Evolutionary conservation across 1,284 basidiomycete species (phyloP).

Genomic region (Leccinum cinnamomeum): DNA sequence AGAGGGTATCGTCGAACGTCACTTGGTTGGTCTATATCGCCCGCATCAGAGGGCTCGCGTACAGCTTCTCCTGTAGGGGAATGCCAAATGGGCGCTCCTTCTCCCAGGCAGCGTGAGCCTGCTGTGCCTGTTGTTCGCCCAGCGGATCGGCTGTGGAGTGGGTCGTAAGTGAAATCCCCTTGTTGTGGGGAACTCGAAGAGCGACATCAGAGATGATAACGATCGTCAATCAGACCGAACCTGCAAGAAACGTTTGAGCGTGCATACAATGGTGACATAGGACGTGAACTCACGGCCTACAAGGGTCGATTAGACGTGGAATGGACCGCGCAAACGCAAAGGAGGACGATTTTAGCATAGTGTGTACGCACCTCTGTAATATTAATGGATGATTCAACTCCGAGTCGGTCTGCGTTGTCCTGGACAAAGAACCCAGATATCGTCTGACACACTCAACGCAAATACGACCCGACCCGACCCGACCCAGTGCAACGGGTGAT

Average conservation of each 20-base stretch:
- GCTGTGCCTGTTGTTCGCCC: slow-evolving; percentile 64
- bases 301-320: neutral
- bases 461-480: neutral
- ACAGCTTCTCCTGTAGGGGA: slow-evolving; percentile 62
- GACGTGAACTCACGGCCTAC: slow-evolving; percentile 23
- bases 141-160: slow-evolving; percentile 64
- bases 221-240: slow-evolving; percentile 61
- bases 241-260: slow-evolving; percentile 34
- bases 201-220: slow-evolving; percentile 5
- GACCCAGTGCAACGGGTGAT: neutral
- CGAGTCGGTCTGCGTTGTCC: slow-evolving; percentile 9
- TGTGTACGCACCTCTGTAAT: slow-evolving; percentile 12
- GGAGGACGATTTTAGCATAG: neutral
- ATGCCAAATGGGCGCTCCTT: slow-evolving; percentile 52
- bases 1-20: slow-evolving; percentile 9
- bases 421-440: slow-evolving; percentile 28
- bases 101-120: slow-evolving; percentile 58
- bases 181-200: neutral
- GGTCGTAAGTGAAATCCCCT: slow-evolving; percentile 1
- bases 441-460: slow-evolving; percentile 11
- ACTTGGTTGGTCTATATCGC: slow-evolving; percentile 45
- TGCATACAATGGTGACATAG: neutral
- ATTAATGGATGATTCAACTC: neutral
- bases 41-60: slow-evolving; percentile 72
- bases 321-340: neutral